Base-by-base conservation (phyloP, 192 early-diverging fungal species). In the Funneliformis mosseae region DNA sequence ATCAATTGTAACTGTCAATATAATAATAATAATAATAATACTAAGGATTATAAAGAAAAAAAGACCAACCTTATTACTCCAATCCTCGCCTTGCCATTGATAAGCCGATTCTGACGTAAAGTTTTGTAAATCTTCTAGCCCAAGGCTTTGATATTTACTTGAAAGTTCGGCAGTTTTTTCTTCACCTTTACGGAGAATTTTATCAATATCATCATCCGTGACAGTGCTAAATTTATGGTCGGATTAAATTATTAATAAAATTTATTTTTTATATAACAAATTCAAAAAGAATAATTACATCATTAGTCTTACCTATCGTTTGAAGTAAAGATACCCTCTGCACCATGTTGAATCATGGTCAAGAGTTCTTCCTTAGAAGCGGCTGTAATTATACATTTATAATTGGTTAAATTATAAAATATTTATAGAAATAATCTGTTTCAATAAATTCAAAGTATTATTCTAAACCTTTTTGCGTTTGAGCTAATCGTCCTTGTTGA, bases 291-390 rank as follows among this genome's bases (percentile, higher is more conserved):
- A 39, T 81, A 79, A 3, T 81, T 80, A 9, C 43, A 74, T 21
- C 43, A 38, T 39, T 83, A 81, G 25, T 50, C 79, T 12, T 83
- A 85, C 16, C 82, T 83, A 27, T 94, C 92, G 1, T 74, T 83
- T 12, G 84, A 87, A 67, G 88, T 89, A 80, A 99, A 94, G 14
- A 99, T 95, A 27, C 84, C 88, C 50, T 96, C 91, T 0, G 97
- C 98, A 39, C 98, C 98, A 79, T 96, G 95, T 82, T 97, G 98
- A 63, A 99, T 98, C 98, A 99, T 98, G 27, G 90, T 90, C 69
- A 99, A 85, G 46, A 98, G 91, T 11, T 97, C 96, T 61, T 95
- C 95, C 74, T 96, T 96, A 16, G 78, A 88, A 7, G 93, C 89
- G 18, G 88, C 86, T 78, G 50, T 25, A 14, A 45, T 87, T 60